Evolutionary conservation across 345 rosid species (phyloP), one percentile per base, ranked within the genome.

Genomic region (Melaleuca quinquenervia): DNA sequence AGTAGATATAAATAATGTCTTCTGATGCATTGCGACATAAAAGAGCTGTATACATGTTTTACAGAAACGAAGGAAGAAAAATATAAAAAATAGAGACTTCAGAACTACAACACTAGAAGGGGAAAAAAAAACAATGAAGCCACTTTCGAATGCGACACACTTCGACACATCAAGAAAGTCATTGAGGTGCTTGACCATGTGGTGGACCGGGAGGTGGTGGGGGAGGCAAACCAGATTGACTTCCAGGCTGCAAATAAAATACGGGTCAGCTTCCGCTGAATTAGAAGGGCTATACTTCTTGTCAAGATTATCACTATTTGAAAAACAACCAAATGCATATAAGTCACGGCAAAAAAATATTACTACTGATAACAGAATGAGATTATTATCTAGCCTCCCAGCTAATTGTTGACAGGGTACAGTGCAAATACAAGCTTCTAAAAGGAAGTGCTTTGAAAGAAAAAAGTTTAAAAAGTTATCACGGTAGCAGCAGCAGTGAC

Each of bases 141-240:
- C 80, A 7, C 80, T 70, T 32, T 48, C 4, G 24, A 70, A 36
- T 70, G 48, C 12, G 5, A 70, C 48, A 41, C 8, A 70, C 48
- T 70, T 70, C 24, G 22, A 70, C 48, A 41, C 48, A 13, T 12
- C n/a, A 36, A 64, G 41, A 0, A 64, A 32, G 80, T 70, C 80
- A 70, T 70, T 70, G 80, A 49, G 53, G 84, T 41, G 85, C 83
- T 85, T 93, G 94, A 51, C 91, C 91, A 86, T 92, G 96, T 6
- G 91, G 92, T 16, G 94, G 93, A 55, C 96, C 96, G 3, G 94
- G 88, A 6, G 93, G 89, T 6, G 93, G 90, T 1, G 94, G 93
- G 8, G 91, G 93, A 36, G 90, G 91, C 93, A 91, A 84, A 53
- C 80, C 80, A 32, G 80, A 70, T 70, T 70, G 80, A 70, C 20